Evolutionary conservation across 768 basidiomycete species (phyloP).

Genomic region (Naganishia friedmannii): DNA sequence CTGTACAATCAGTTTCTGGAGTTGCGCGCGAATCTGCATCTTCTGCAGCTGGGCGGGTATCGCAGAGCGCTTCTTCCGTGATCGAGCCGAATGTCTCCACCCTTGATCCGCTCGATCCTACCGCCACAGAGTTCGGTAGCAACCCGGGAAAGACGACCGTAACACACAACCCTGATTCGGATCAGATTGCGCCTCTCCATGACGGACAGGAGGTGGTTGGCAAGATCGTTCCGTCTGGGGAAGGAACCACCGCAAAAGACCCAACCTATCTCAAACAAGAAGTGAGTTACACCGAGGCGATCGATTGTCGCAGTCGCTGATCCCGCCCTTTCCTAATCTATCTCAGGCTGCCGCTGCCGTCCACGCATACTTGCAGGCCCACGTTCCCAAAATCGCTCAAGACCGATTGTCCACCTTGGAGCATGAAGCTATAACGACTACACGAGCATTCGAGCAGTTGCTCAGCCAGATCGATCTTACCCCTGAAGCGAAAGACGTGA

Average conservation of each 20-base stretch:
- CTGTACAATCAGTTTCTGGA: not conserved
- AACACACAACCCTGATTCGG: slow-evolving; percentile 18
- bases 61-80: slow-evolving; percentile 8
- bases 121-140: not conserved
- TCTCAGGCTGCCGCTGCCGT: not conserved
- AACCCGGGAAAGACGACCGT: slow-evolving; percentile 22
- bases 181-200: not conserved
- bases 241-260: not conserved
- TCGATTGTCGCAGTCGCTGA: not conserved
- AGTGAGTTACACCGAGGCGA: not conserved
- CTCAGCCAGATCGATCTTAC: slow-evolving; percentile 1
- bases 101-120: slow-evolving; percentile 4
- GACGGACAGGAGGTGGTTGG: not conserved
- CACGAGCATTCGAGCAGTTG: slow-evolving; percentile 9
- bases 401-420: slow-evolving; percentile 8
- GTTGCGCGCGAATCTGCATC: not conserved
- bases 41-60: not conserved
- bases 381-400: slow-evolving; percentile 12
- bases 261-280: slow-evolving; percentile 18
- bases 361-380: slow-evolving; percentile 7
- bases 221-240: not conserved
- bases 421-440: not conserved
- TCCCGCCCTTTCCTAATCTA: not conserved
- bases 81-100: slow-evolving; percentile 4
- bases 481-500: slow-evolving; percentile 14